A percentile compares a stretch with the other conserved stretches of the same genome.
phyloP scores from a whole-genome alignment of 495 filamentous ascomycete species.

The Penicillium goetzii region DNA sequence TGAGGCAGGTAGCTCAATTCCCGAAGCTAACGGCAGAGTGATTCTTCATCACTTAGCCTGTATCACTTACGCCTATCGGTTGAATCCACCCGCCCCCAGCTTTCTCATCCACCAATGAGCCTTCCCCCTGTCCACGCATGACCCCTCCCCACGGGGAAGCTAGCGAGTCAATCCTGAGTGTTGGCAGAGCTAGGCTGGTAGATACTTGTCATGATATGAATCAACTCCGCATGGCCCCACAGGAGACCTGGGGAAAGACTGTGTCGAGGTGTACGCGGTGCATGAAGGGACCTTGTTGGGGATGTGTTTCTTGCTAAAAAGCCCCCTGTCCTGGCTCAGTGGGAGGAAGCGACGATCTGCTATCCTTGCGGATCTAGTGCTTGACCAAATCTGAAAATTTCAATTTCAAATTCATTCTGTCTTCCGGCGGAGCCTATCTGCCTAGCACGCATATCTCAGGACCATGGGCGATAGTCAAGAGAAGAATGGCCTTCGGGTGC shows the following conservation, averaged over 20 bases:
- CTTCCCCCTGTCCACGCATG: not conserved
- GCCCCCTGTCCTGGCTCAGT: not conserved
- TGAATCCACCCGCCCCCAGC: not conserved
- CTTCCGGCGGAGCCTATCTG: not conserved
- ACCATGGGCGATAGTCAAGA: conserved; percentile 16
- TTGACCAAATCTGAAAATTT: not conserved
- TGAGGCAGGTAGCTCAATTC: not conserved
- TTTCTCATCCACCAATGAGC: conserved; percentile 6
- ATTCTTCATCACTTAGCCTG: not conserved
- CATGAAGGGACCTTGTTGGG: not conserved
- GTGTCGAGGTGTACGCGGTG: not conserved
- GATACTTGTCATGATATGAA: conserved; percentile 2
- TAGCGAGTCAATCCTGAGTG: conserved; percentile 11
- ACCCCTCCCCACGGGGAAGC: conserved; percentile 15
- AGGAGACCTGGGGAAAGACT: conserved; percentile 10
- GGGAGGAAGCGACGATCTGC: not conserved
- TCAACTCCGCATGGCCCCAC: conserved; percentile 25
- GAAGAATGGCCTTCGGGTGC: conserved; percentile 24
- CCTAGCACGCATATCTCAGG: not conserved
- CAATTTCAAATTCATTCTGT: not conserved
- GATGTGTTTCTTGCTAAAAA: conserved; percentile 4
- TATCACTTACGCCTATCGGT: not conserved
- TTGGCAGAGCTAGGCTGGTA: conserved; percentile 2
- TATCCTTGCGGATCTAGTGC: not conserved
- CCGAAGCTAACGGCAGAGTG: not conserved